Evolutionary conservation across 495 filamentous ascomycete genomes (phyloP).

Genomic region (Hyaloscypha hepaticicola): DNA sequence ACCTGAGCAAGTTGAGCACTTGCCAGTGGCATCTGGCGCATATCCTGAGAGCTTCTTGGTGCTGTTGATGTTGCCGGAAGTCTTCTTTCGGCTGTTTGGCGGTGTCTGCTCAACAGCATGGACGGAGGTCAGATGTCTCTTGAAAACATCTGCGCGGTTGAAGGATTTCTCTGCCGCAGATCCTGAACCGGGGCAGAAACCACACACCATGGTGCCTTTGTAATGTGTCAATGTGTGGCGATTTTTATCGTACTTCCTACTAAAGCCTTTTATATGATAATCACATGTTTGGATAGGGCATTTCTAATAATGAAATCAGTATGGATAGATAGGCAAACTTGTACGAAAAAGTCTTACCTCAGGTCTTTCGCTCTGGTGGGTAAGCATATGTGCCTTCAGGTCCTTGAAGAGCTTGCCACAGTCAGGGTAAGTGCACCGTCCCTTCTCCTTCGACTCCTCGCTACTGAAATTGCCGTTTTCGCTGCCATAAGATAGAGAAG

Average conservation of each 20-base stretch:
- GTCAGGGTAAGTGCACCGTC: conserved; percentile 77
- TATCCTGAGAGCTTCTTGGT: conserved; percentile 62
- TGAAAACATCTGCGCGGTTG: conserved; percentile 98
- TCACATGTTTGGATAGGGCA: conserved; percentile 94
- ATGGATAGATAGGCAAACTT: too few species aligned
- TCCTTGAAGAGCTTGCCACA: conserved; percentile 94
- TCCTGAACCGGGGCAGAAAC: conserved; percentile 92
- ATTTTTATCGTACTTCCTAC: conserved; percentile 98
- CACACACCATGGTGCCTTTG: conserved; percentile 99
- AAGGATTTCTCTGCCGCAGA: conserved; percentile 96
- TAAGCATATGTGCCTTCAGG: conserved; percentile 93
- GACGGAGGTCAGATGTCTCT: conserved; percentile 90
- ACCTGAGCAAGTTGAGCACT: conserved; percentile 90
- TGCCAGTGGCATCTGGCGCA: conserved; percentile 76
- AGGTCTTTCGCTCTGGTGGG: conserved; percentile 88
- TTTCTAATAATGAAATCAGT: too few species aligned
- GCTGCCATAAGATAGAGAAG: conserved; percentile 29
- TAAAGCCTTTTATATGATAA: conserved; percentile 94
- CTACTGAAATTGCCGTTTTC: conserved; percentile 44
- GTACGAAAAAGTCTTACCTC: too few species aligned
- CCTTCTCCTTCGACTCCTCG: conserved; percentile 64
- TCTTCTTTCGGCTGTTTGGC: conserved; percentile 85
- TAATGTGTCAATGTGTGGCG: conserved; percentile 98
- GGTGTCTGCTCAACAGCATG: conserved; percentile 95
- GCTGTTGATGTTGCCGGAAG: conserved; percentile 35